Evolutionary conservation across 2,329 filamentous ascomycete species (phyloP).

Genomic region (Colletotrichum lupini): DNA sequence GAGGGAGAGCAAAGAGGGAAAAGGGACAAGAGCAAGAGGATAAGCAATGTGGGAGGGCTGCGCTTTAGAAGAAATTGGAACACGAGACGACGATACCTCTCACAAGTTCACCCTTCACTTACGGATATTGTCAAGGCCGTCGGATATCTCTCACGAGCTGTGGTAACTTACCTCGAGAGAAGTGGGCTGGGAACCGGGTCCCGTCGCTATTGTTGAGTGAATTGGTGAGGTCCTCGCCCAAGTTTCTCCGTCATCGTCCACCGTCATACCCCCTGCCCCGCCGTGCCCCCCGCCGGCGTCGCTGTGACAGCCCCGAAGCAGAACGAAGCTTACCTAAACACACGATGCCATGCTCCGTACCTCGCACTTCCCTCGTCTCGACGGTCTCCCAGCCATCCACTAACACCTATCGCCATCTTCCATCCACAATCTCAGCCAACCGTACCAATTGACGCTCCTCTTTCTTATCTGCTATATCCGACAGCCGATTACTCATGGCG

Average conservation of each 20-base stretch:
- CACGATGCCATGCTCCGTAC: slow-evolving; percentile 5
- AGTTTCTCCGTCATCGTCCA: slow-evolving; percentile 25
- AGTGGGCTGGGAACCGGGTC: not conserved
- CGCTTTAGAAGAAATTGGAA: not conserved
- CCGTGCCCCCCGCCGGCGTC: not conserved
- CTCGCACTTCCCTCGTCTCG: not conserved
- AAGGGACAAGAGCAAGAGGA: not conserved
- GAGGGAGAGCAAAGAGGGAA: not conserved
- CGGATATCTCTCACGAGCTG: not conserved
- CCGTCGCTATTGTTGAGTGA: not conserved
- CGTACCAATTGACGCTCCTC: slow-evolving; percentile 17
- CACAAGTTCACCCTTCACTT: not conserved
- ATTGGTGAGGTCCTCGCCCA: not conserved
- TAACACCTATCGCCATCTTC: slow-evolving; percentile 26
- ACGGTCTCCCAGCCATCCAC: not conserved
- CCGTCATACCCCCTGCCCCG: not conserved
- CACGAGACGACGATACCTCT: not conserved
- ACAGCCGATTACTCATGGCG: not conserved
- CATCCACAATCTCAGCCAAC: not conserved
- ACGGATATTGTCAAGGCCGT: not conserved
- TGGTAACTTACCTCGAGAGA: not conserved
- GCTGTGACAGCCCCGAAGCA: not conserved
- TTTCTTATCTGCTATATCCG: slow-evolving; percentile 25
- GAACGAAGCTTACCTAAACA: slow-evolving; percentile 18
- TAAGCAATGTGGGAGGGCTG: not conserved